Conservation (phyloP, 805 yeast genomes). For the Isabelozyma rhagii region DNA sequence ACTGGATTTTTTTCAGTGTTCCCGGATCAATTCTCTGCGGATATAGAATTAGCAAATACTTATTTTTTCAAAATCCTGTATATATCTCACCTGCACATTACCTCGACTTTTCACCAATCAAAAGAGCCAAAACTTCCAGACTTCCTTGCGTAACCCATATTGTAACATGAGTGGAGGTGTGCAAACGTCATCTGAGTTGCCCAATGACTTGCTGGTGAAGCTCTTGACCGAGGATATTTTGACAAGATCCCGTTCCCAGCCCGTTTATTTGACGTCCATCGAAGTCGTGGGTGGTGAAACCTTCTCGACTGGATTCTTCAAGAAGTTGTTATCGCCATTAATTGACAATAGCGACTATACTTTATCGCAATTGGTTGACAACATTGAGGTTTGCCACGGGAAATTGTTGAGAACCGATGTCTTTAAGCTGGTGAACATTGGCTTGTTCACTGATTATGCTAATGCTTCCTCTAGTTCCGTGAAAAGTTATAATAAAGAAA, state of each 20-base stretch:
- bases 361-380: slow-evolving; percentile 36
- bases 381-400: slow-evolving; percentile 27
- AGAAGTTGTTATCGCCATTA: slow-evolving; percentile 44
- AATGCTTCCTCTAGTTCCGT: slow-evolving; percentile 18
- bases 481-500: slow-evolving; percentile 32
- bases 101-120: too few relatives aligned
- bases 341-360: slow-evolving; percentile 40
- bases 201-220: slow-evolving; percentile 13
- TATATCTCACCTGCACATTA: too few relatives aligned
- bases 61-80: too few relatives aligned
- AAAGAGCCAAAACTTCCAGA: too few relatives aligned
- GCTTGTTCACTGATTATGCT: slow-evolving; percentile 39
- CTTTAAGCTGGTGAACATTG: slow-evolving; percentile 37
- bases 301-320: slow-evolving; percentile 45
- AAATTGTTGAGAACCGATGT: slow-evolving; percentile 44
- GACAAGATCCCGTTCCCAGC: slow-evolving; percentile 27
- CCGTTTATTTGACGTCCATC: slow-evolving; percentile 32
- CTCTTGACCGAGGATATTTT: slow-evolving; percentile 28
- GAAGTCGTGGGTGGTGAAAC: slow-evolving; percentile 42
- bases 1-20: too few relatives aligned
- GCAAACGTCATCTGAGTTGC: background rate
- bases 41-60: too few relatives aligned
- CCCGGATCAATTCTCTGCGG: too few relatives aligned
- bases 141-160: background rate
- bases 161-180: background rate